Conservation (phyloP, 2,329 filamentous ascomycete genomes). For the Arthrobotrys pseudoclavata region DNA sequence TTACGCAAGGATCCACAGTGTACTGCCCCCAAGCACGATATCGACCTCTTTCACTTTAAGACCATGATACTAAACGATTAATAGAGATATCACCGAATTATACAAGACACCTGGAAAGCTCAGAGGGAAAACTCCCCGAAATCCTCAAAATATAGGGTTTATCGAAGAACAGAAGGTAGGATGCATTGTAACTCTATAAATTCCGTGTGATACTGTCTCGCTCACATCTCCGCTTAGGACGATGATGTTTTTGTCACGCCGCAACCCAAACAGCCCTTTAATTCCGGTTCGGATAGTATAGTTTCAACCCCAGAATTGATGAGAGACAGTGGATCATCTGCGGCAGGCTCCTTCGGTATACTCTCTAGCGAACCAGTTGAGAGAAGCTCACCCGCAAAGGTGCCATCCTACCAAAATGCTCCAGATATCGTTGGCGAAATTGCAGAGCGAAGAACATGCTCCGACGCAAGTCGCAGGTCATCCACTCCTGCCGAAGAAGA, state of each 20-base stretch:
- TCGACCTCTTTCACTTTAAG: not conserved
- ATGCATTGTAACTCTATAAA: not conserved
- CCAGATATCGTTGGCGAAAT: conserved; percentile 33
- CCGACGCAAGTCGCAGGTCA: conserved; percentile 61
- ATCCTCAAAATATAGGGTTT: conserved; percentile 71
- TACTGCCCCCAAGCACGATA: conserved; percentile 6
- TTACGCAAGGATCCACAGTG: conserved; percentile 72
- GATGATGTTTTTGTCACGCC: not conserved
- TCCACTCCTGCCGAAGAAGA: conserved; percentile 69
- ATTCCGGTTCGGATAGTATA: conserved; percentile 14
- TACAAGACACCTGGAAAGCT: conserved; percentile 93
- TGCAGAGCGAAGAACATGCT: conserved; percentile 45
- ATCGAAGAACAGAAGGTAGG: conserved; percentile 29
- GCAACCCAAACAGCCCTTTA: not conserved
- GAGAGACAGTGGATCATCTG: conserved; percentile 44
- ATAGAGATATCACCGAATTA: conserved; percentile 89
- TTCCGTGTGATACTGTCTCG: not conserved
- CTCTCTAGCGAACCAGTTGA: conserved; percentile 25
- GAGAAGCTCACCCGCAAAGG: conserved; percentile 52
- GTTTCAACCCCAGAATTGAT: conserved; percentile 46
- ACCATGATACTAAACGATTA: not conserved
- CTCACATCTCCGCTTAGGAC: conserved; percentile 3
- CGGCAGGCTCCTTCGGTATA: conserved; percentile 37
- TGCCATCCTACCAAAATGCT: conserved; percentile 45
- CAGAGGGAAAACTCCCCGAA: conserved; percentile 83